phyloP scores from a whole-genome alignment of 2,329 filamentous ascomycete genomes.

The Xylaria sp. region DNA sequence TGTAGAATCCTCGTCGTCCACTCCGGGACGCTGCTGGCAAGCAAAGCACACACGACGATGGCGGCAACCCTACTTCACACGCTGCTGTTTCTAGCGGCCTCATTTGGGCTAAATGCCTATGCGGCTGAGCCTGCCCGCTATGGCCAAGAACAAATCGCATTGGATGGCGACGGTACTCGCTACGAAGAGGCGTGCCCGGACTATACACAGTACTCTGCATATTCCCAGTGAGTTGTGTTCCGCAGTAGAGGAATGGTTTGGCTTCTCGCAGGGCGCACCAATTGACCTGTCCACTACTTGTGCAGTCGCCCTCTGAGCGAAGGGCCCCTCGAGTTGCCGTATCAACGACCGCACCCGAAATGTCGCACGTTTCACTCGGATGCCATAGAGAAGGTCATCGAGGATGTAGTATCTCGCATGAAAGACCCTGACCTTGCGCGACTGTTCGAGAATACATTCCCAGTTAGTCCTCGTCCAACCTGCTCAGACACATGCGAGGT shows the following conservation, averaged over 20 bases:
- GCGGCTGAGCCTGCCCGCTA: conserved; percentile 41
- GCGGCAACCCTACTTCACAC: conserved; percentile 6
- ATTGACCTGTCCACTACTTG: conserved; percentile 38
- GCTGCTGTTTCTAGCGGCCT: conserved; percentile 37
- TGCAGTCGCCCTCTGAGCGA: conserved; percentile 79
- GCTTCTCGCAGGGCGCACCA: not conserved
- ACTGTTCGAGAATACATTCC: conserved; percentile 94
- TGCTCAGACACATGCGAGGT: not conserved
- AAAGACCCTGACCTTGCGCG: conserved; percentile 88
- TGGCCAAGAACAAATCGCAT: conserved; percentile 49
- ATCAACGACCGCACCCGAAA: conserved; percentile 80
- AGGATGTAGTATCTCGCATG: conserved; percentile 82
- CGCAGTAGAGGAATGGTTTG: not conserved
- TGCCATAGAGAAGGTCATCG: conserved; percentile 87
- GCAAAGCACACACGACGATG: conserved; percentile 22
- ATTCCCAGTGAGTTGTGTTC: conserved; percentile 63
- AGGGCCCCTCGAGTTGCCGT: conserved; percentile 83
- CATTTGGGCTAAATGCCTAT: conserved; percentile 29
- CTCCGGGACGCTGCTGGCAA: not conserved
- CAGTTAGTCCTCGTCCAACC: conserved; percentile 52
- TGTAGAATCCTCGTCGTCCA: conserved; percentile 1
- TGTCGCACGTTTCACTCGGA: conserved; percentile 93
- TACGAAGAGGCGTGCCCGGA: conserved; percentile 68
- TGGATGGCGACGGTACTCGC: conserved; percentile 50
- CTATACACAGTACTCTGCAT: conserved; percentile 69